These are phyloP conservation scores for Cyberlindnera subsufficiens DNA, from an alignment of 805 yeast species.

Conservation along the genomic window DNA sequence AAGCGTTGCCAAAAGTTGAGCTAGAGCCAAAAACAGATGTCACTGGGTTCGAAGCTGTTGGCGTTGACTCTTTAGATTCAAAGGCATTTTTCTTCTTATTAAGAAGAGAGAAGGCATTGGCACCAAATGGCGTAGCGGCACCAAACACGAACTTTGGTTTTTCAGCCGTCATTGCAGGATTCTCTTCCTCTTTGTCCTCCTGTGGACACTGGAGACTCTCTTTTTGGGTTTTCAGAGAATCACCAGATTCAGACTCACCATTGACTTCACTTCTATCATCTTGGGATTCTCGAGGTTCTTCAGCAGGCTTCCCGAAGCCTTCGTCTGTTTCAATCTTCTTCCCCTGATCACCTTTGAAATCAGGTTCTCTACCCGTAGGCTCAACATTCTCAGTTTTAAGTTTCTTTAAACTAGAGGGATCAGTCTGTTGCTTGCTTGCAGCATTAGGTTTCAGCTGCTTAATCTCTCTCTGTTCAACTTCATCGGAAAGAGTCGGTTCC, in stretches of 20 bases:
- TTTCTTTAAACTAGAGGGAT: background rate
- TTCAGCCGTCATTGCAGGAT: background rate
- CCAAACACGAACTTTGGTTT: conserved; percentile 52
- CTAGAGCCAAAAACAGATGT: conserved; percentile 37
- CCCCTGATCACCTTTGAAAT: background rate
- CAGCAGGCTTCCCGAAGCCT: background rate
- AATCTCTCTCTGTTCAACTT: conserved; percentile 12
- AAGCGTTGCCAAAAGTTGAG: conserved; percentile 47
- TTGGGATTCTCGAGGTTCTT: conserved; percentile 1
- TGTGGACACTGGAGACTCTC: conserved; percentile 1
- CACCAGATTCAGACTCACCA: background rate
- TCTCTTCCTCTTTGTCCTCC: background rate
- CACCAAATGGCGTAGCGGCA: conserved; percentile 43
- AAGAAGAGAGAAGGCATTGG: conserved; percentile 30
- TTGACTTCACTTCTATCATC: conserved; percentile 7
- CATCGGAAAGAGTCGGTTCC: conserved; percentile 10
- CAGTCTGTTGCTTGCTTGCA: conserved; percentile 2
- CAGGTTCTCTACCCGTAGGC: background rate
- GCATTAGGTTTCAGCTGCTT: conserved; percentile 17
- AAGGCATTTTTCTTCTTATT: conserved; percentile 28
- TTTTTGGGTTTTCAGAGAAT: background rate
- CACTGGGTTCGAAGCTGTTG: conserved; percentile 5
- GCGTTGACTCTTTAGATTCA: conserved; percentile 28
- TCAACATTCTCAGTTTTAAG: conserved; percentile 3
- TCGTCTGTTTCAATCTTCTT: background rate